Base-by-base conservation (phyloP, 441 rosid species). In the Bocquillonia castaneifolia region DNA sequence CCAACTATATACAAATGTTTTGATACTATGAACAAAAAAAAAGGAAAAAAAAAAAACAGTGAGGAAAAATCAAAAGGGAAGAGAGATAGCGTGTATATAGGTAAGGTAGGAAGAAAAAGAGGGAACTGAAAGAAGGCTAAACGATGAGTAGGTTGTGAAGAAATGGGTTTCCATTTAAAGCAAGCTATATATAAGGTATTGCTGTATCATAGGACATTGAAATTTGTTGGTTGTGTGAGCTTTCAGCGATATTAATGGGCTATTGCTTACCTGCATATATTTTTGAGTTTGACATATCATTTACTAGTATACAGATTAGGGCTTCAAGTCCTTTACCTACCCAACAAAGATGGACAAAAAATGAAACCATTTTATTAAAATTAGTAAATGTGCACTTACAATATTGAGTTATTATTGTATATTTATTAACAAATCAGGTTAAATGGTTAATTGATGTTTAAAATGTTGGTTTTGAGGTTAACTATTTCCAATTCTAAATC, bases 211-310 rank as follows among this genome's bases (percentile, higher is more conserved):
- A 22, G 28, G 26, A 10, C 13, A 22, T 26, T 18, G 5, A 51
- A 3, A 51, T 25, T 17, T 53, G 3, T 29, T 51, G 58, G 32
- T 3, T 26, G 15, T 25, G 29, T 25, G 17, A n/a, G 28, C n/a
- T 34, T 32, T 71, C 75, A 23, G 81, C 79, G 64, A 31, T 57
- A 77, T 77, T 74, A 72, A 63, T 63, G 81, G 75, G 83, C 70
- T 68, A 17, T 1, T 47, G 2, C 2, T 3, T 39, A 13, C 7
- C 0, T 39, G 64, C 64, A 59, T 61, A 14, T 61, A 2, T 32
- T 55, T 56, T 47, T 66, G 61, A 36, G 17, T 67, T 66, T 67
- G 74, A 67, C 51, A 63, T 2, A 58, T 76, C 75, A 58, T 60
- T 59, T 76, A 73, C 0, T n/a, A n/a, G n/a, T n/a, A n/a, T n/a